A percentile compares a stretch with the other conserved stretches of the same genome.
phyloP scores from a whole-genome alignment of 164 flowering plant species.

The Protea cynaroides region DNA sequence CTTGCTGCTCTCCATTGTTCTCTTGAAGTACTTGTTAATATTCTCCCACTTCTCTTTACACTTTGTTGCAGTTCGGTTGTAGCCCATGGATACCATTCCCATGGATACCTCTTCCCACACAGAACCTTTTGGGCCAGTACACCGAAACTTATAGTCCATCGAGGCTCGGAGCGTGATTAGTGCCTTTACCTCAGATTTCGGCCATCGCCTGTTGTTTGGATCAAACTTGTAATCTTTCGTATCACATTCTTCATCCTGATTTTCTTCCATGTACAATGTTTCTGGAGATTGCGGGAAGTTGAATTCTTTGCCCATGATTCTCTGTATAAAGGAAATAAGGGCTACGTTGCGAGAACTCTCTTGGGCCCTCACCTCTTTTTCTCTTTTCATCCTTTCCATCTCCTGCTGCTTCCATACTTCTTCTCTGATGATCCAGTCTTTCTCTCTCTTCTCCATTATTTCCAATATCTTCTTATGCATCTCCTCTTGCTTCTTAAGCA shows the following conservation, averaged over 20 bases:
- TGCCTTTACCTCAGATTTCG: conserved; percentile 45
- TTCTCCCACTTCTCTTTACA: conserved; percentile 65
- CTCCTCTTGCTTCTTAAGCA: conserved; percentile 49
- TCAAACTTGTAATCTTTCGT: conserved; percentile 17
- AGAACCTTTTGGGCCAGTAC: conserved; percentile 23
- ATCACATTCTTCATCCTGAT: conserved; percentile 13
- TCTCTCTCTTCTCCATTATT: conserved; percentile 40
- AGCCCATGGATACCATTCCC: conserved; percentile 37
- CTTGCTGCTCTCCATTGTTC: conserved; percentile 25
- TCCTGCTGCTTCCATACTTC: conserved; percentile 55
- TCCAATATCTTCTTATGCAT: conserved; percentile 52
- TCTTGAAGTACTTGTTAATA: conserved; percentile 46
- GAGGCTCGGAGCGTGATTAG: conserved; percentile 35
- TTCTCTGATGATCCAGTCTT: conserved; percentile 46
- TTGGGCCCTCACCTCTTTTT: conserved; percentile 35
- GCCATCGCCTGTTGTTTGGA: conserved; percentile 37
- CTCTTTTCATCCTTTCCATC: conserved; percentile 38
- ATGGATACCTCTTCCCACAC: conserved; percentile 51
- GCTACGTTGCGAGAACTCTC: conserved; percentile 45
- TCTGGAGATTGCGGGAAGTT: conserved; percentile 18
- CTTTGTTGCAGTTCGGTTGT: conserved; percentile 36
- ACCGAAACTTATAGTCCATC: conserved; percentile 32
- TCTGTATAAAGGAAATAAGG: conserved; percentile 38
- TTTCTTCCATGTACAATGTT: conserved; percentile 9
- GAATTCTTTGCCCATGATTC: conserved; percentile 27